These are phyloP conservation scores for Kernera saxatilis DNA, from an alignment of 345 rosid genomes.

Conservation along the genomic window DNA sequence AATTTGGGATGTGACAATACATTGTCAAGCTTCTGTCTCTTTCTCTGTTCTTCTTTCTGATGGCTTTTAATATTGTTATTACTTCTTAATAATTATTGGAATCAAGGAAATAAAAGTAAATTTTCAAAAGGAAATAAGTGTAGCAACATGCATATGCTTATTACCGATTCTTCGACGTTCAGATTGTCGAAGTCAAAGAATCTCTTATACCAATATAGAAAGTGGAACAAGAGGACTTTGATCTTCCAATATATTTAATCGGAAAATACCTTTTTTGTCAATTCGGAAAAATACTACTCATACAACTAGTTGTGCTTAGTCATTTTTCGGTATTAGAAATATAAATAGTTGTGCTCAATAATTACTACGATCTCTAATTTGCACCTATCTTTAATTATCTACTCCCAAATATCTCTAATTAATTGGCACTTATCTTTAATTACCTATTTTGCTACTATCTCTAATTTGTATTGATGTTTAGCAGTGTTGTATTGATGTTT, in stretches of 20 bases:
- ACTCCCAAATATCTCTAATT: no score
- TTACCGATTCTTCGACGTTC: constrained; percentile 7
- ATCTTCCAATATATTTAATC: neutral
- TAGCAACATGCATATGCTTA: constrained; percentile 18
- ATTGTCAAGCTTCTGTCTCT: constrained; percentile 34
- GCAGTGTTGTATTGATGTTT: no score
- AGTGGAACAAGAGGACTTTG: constrained; percentile 29
- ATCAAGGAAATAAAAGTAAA: neutral
- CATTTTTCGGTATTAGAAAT: no score
- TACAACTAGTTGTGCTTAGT: no score
- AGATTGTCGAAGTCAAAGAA: constrained; percentile 22
- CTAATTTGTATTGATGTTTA: no score
- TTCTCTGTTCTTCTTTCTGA: constrained; percentile 23
- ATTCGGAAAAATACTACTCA: neutral
- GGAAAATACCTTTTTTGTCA: neutral
- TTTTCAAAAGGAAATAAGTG: neutral
- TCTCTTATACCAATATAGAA: constrained; percentile 32
- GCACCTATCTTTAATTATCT: no score
- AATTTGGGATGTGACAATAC: constrained; percentile 53
- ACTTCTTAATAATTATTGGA: neutral
- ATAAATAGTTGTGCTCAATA: no score
- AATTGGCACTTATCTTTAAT: no score
- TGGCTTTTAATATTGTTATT: constrained; percentile 2
- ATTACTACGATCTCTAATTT: no score
- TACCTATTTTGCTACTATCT: no score